phyloP scores from a whole-genome alignment of 1,284 basidiomycete species.

The Sanghuangporus baumii region DNA sequence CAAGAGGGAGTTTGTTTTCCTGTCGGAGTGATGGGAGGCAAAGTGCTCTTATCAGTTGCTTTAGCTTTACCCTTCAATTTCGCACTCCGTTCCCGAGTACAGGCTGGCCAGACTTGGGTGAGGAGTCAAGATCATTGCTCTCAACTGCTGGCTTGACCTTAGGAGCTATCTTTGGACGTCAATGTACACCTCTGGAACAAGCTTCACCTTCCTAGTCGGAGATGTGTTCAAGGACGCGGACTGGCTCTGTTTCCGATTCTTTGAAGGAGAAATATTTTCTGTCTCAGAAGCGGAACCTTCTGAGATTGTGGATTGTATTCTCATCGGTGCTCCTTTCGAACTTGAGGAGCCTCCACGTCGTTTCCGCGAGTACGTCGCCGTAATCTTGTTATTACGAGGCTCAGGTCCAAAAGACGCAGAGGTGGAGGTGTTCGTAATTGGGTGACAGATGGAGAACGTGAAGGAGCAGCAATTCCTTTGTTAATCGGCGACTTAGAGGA shows the following conservation, averaged over 20 bases:
- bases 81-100: background rate
- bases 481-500: background rate
- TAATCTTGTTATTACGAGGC: conserved; percentile 13
- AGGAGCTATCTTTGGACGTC: background rate
- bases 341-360: background rate
- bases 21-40: background rate
- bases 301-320: conserved; percentile 2
- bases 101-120: background rate
- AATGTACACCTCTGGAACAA: conserved; percentile 7
- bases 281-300: background rate
- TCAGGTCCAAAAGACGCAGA: conserved; percentile 23
- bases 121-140: background rate
- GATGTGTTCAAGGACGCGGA: background rate
- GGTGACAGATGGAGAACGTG: background rate
- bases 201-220: background rate
- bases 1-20: background rate
- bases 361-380: conserved; percentile 10
- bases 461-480: background rate
- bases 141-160: background rate
- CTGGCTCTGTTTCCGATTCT: background rate
- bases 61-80: conserved; percentile 9
- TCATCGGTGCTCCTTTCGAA: background rate
- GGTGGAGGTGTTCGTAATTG: conserved; percentile 25
- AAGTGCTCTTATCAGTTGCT: background rate
- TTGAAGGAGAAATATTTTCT: background rate